Evolutionary conservation across 345 rosid genomes (phyloP).

Genomic region (Syzygium aqueum): DNA sequence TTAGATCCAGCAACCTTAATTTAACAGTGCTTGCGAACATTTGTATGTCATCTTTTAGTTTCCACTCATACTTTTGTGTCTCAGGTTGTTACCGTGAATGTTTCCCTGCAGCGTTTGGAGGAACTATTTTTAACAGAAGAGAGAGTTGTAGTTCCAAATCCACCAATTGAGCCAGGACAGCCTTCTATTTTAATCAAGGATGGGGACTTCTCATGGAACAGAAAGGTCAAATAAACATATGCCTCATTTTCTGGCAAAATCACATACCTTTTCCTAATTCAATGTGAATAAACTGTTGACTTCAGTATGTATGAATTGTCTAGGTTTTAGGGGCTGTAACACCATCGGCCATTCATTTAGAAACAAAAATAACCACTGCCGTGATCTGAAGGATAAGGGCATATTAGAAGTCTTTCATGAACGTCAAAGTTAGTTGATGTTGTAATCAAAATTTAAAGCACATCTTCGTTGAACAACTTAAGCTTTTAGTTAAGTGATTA

Average conservation of each 20-base stretch:
- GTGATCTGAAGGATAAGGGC: neutral
- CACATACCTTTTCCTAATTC: neutral
- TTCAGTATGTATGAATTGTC: neutral
- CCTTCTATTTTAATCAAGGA: slow-evolving; percentile 73
- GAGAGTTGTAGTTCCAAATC: slow-evolving; percentile 62
- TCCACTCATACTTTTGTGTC: slow-evolving; percentile 5
- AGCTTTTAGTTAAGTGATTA: neutral
- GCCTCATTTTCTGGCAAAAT: neutral
- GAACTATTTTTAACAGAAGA: slow-evolving; percentile 86
- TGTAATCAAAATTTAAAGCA: neutral
- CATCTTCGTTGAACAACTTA: neutral
- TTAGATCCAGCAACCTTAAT: neutral
- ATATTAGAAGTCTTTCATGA: neutral
- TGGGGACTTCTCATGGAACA: slow-evolving; percentile 87
- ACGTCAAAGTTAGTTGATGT: neutral
- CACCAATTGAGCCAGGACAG: slow-evolving; percentile 62
- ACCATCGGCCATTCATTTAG: neutral
- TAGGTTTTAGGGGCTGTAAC: neutral
- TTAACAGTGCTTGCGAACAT: neutral
- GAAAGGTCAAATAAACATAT: slow-evolving; percentile 39
- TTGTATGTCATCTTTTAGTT: neutral
- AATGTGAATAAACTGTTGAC: neutral
- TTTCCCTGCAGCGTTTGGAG: slow-evolving; percentile 81
- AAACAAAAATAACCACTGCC: neutral
- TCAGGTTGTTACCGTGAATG: slow-evolving; percentile 84